A percentile compares a stretch with the other conserved stretches of the same genome.
These are phyloP conservation scores for Xylaria hypoxylon DNA, from an alignment of 2,329 filamentous ascomycete genomes.

Conservation along the genomic window DNA sequence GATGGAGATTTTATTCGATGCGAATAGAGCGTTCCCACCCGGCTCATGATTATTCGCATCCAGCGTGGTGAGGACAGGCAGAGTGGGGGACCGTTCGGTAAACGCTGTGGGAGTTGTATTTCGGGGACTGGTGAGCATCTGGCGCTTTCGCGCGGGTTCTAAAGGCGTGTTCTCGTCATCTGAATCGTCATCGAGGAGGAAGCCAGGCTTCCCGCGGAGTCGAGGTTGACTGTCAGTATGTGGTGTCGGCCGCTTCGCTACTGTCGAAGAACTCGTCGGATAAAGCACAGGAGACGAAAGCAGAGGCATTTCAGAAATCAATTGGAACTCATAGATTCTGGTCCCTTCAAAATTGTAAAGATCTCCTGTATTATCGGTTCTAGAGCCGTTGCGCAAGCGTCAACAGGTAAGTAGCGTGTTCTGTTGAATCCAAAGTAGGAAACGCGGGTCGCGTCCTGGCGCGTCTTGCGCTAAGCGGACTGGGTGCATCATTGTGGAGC, in stretches of 20 bases:
- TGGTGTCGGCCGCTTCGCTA: slow-evolving; percentile 54
- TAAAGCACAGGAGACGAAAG: slow-evolving; percentile 70
- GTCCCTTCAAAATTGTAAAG: background rate
- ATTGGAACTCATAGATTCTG: slow-evolving; percentile 25
- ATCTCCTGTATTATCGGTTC: background rate
- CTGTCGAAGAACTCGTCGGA: slow-evolving; percentile 61
- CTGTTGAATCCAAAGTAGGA: slow-evolving; percentile 26
- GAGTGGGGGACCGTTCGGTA: slow-evolving; percentile 46
- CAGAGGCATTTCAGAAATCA: slow-evolving; percentile 61
- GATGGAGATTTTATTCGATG: slow-evolving; percentile 39
- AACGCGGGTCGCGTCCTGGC: slow-evolving; percentile 35
- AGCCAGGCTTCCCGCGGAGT: slow-evolving; percentile 56
- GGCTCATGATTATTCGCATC: slow-evolving; percentile 24
- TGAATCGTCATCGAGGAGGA: slow-evolving; percentile 58
- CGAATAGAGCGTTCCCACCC: slow-evolving; percentile 43
- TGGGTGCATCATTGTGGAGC: slow-evolving; percentile 26
- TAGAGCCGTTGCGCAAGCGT: background rate
- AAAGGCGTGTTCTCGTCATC: slow-evolving; percentile 50
- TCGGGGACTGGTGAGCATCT: slow-evolving; percentile 55
- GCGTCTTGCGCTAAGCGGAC: slow-evolving; percentile 34
- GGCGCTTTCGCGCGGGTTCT: slow-evolving; percentile 57
- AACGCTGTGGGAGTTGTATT: slow-evolving; percentile 37
- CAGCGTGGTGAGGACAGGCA: slow-evolving; percentile 32
- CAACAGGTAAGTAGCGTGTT: slow-evolving; percentile 13
- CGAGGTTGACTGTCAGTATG: slow-evolving; percentile 50